Percentiles rank a stretch among this genome's conserved stretches.
phyloP scores from a whole-genome alignment of 78 protist genomes.

The Dictyostelium intermedium region DNA sequence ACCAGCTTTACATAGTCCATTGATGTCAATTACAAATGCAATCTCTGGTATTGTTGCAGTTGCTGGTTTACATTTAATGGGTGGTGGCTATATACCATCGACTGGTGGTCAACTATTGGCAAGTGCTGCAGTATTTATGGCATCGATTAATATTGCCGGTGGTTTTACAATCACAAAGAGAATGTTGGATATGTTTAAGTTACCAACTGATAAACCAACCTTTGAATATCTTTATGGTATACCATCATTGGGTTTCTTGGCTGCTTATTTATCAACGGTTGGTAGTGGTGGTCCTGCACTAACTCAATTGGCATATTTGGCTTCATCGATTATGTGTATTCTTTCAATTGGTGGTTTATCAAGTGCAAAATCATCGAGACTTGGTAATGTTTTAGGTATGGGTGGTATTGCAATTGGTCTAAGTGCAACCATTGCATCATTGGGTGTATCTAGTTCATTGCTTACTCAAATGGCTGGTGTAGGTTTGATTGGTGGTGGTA shows the following conservation, averaged over 20 bases:
- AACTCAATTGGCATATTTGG: constrained; percentile 38
- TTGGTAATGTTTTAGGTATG: constrained; percentile 76
- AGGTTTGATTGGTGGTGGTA: constrained; percentile 49
- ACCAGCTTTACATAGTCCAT: constrained; percentile 98
- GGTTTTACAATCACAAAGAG: constrained; percentile 97
- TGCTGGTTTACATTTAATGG: constrained; percentile 94
- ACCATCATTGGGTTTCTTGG: constrained; percentile 52
- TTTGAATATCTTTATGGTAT: constrained; percentile 59
- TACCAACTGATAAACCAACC: constrained; percentile 53
- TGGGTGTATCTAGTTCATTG: not conserved
- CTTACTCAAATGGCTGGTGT: constrained; percentile 22
- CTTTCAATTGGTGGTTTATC: constrained; percentile 67
- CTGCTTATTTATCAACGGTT: constrained; percentile 35
- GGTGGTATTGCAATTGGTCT: constrained; percentile 79
- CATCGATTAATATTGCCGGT: constrained; percentile 96
- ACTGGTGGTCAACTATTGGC: constrained; percentile 73
- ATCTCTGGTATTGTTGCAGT: constrained; percentile 96
- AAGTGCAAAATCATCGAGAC: constrained; percentile 36
- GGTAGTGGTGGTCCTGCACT: not conserved
- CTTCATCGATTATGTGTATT: constrained; percentile 41
- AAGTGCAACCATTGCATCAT: constrained; percentile 32
- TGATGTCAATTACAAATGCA: constrained; percentile 99
- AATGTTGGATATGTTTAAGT: constrained; percentile 97
- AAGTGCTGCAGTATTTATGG: constrained; percentile 86
- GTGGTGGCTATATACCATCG: constrained; percentile 68